phyloP scores from a whole-genome alignment of 73 alveolate genomes.

The Diophrys appendiculata region DNA sequence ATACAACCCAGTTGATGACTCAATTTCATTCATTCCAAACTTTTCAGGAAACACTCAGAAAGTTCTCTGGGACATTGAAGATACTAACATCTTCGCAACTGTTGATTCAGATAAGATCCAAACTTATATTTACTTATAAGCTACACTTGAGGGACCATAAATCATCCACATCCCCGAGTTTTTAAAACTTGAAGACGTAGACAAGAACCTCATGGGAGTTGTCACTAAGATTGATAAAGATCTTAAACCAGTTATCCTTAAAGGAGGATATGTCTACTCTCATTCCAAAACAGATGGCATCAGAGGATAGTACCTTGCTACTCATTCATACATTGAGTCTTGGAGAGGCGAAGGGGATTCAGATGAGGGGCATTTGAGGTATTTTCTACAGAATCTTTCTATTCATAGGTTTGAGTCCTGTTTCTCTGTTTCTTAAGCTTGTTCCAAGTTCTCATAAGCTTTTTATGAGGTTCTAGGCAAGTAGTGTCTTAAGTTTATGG shows the following conservation, averaged over 20 bases:
- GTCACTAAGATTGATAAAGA: slow-evolving; percentile 83
- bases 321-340: slow-evolving; percentile 83
- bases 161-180: slow-evolving; percentile 65
- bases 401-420: slow-evolving; percentile 77
- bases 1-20: slow-evolving; percentile 95
- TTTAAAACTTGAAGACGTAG: slow-evolving; percentile 82
- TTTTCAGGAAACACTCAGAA: slow-evolving; percentile 73
- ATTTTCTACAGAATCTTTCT: slow-evolving; percentile 88
- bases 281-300: slow-evolving; percentile 74
- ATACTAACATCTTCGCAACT: slow-evolving; percentile 87
- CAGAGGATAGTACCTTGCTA: slow-evolving; percentile 73
- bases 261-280: slow-evolving; percentile 77
- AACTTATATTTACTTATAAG: slow-evolving; percentile 76
- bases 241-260: slow-evolving; percentile 81
- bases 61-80: slow-evolving; percentile 92
- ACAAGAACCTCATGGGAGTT: slow-evolving; percentile 71
- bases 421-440: slow-evolving; percentile 79
- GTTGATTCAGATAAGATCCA: slow-evolving; percentile 69
- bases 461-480: slow-evolving; percentile 91
- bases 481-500: slow-evolving; percentile 85
- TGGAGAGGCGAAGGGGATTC: slow-evolving; percentile 93
- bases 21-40: slow-evolving; percentile 64
- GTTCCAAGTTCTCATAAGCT: slow-evolving; percentile 63
- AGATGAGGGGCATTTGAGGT: slow-evolving; percentile 95
- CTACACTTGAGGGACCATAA: slow-evolving; percentile 84